Conservation (phyloP, 2,329 filamentous ascomycete genomes). For the Hirsutella minnesotensis region DNA sequence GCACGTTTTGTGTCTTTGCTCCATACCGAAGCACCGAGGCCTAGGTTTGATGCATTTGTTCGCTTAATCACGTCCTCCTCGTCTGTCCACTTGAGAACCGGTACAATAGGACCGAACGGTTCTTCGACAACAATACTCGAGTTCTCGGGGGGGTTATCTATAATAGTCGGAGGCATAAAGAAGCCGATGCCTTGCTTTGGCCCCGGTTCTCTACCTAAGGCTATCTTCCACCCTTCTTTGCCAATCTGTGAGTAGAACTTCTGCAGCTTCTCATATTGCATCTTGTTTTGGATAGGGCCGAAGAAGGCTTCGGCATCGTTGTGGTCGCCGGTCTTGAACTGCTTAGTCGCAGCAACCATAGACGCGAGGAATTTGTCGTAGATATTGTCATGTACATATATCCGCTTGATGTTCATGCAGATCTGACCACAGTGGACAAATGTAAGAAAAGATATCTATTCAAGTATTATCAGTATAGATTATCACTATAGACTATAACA, state of each 20-base stretch:
- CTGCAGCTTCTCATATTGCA: constrained; percentile 44
- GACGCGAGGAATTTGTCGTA: constrained; percentile 38
- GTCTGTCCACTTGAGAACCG: background rate
- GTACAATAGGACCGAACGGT: constrained; percentile 23
- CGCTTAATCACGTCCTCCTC: constrained; percentile 38
- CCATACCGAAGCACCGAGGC: constrained; percentile 44
- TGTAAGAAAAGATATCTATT: too few species aligned
- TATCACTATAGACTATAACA: too few species aligned
- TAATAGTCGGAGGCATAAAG: constrained; percentile 42
- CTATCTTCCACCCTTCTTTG: constrained; percentile 8
- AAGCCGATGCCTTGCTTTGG: constrained; percentile 26
- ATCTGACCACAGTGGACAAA: constrained; percentile 27
- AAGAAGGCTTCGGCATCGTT: background rate
- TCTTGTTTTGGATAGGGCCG: constrained; percentile 39
- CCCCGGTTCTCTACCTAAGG: background rate
- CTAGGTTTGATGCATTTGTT: constrained; percentile 38
- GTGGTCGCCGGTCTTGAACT: constrained; percentile 32
- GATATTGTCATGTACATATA: constrained; percentile 46
- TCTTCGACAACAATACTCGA: constrained; percentile 42
- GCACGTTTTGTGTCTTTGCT: constrained; percentile 37
- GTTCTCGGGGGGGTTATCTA: constrained; percentile 43
- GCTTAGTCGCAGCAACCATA: constrained; percentile 11
- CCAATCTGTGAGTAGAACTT: constrained; percentile 34
- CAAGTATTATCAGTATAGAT: too few species aligned
- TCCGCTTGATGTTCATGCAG: constrained; percentile 32